These are phyloP conservation scores for Fusarium tricinctum DNA, from an alignment of 2,329 filamentous ascomycete genomes.

Conservation along the genomic window DNA sequence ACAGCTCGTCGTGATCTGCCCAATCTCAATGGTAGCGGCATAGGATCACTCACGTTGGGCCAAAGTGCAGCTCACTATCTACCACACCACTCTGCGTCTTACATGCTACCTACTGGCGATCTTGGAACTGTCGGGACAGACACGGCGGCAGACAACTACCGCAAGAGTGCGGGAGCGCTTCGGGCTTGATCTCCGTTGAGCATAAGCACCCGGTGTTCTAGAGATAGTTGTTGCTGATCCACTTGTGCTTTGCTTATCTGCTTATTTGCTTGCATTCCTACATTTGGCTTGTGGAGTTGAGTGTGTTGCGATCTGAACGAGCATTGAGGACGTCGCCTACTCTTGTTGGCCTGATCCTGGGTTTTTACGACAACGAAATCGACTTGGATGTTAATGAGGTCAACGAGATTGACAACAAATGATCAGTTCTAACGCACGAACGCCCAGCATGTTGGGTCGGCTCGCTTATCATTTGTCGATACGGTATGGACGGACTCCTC, in stretches of 20 bases:
- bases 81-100: conserved; percentile 34
- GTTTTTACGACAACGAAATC: background rate
- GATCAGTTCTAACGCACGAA: conserved; percentile 2
- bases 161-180: conserved; percentile 39
- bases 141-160: conserved; percentile 27
- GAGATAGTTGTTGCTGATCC: background rate
- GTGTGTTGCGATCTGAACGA: conserved; percentile 18
- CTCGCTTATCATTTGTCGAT: conserved; percentile 20
- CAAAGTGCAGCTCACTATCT: conserved; percentile 25
- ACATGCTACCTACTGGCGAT: conserved; percentile 40
- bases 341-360: background rate
- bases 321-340: conserved; percentile 3
- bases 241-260: conserved; percentile 9
- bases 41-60: conserved; percentile 31
- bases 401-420: conserved; percentile 12
- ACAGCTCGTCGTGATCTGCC: conserved; percentile 34
- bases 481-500: conserved; percentile 26
- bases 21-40: conserved; percentile 21
- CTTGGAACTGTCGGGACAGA: conserved; percentile 28
- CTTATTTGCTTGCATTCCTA: conserved; percentile 7
- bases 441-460: conserved; percentile 1
- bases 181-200: conserved; percentile 24
- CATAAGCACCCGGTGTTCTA: background rate
- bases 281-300: conserved; percentile 10
- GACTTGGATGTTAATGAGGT: background rate